phyloP scores from a whole-genome alignment of 345 rosid genomes.

The Hibiscus tridactylites region DNA sequence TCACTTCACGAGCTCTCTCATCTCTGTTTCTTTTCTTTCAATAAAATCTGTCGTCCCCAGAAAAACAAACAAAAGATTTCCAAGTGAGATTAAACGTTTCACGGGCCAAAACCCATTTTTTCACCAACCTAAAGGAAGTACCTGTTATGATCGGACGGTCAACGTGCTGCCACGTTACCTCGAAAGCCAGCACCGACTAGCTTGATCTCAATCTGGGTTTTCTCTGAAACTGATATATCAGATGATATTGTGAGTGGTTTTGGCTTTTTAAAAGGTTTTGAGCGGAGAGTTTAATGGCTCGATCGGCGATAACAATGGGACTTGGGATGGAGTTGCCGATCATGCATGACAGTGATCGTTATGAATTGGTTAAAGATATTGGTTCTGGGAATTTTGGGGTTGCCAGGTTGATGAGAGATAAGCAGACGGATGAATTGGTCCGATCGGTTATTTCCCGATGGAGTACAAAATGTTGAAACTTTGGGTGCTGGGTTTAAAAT shows the following conservation, averaged over 20 bases:
- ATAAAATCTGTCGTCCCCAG: neutral
- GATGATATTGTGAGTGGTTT: constrained; percentile 16
- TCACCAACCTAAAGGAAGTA: constrained; percentile 15
- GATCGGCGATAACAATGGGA: constrained; percentile 51
- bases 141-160: constrained; percentile 12
- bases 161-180: constrained; percentile 18
- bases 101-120: constrained; percentile 33
- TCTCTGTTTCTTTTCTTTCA: neutral
- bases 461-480: too few species aligned
- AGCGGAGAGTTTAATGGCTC: constrained; percentile 44
- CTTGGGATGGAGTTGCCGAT: constrained; percentile 88
- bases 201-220: constrained; percentile 11
- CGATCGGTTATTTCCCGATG: too few species aligned
- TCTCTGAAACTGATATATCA: neutral
- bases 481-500: too few species aligned
- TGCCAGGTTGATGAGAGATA: constrained; percentile 73
- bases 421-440: constrained; percentile 49
- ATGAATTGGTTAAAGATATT: constrained; percentile 65
- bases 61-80: neutral
- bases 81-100: constrained; percentile 35
- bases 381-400: constrained; percentile 81
- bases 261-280: neutral
- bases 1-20: constrained; percentile 18
- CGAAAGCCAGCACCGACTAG: constrained; percentile 10
- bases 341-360: constrained; percentile 72